Evolutionary conservation across 139 green algal genomes (phyloP).

Genomic region (Coccomyxa sp.): DNA sequence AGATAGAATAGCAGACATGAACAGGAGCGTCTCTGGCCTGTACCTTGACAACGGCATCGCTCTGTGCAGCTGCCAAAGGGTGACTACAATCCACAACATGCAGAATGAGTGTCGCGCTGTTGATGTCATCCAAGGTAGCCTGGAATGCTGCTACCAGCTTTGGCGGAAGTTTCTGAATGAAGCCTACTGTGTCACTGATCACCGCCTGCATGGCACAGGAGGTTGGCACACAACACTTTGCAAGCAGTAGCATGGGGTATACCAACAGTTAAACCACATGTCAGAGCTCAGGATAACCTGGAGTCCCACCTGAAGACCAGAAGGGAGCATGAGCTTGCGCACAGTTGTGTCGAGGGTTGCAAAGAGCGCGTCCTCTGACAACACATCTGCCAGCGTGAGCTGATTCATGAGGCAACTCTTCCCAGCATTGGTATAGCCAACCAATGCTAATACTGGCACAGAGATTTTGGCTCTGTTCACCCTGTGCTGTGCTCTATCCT

Average conservation of each 20-base stretch:
- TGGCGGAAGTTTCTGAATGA: conserved; percentile 97
- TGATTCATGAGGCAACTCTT: conserved; percentile 78
- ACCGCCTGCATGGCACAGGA: conserved; percentile 40
- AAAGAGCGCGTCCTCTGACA: conserved; percentile 96
- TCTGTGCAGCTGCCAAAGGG: conserved; percentile 70
- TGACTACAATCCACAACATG: conserved; percentile 92
- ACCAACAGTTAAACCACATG: too few species aligned
- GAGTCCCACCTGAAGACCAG: conserved; percentile 70
- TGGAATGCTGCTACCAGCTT: conserved; percentile 89
- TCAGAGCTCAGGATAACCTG: too few species aligned
- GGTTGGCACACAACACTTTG: not conserved
- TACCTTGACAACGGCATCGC: conserved; percentile 59
- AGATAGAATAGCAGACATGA: not conserved
- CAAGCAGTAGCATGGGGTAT: too few species aligned
- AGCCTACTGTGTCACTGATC: conserved; percentile 94
- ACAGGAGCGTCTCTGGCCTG: not conserved
- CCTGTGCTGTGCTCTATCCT: conserved; percentile 66
- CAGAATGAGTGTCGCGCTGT: conserved; percentile 75
- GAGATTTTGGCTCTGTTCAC: conserved; percentile 46
- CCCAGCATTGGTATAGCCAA: conserved; percentile 96
- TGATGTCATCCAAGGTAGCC: conserved; percentile 95
- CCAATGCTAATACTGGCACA: conserved; percentile 85
- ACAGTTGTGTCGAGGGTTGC: conserved; percentile 98
- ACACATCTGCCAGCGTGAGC: conserved; percentile 52
- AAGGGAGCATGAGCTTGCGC: conserved; percentile 65